phyloP scores from a whole-genome alignment of 305 asterid species.

The Petunia hybrid region DNA sequence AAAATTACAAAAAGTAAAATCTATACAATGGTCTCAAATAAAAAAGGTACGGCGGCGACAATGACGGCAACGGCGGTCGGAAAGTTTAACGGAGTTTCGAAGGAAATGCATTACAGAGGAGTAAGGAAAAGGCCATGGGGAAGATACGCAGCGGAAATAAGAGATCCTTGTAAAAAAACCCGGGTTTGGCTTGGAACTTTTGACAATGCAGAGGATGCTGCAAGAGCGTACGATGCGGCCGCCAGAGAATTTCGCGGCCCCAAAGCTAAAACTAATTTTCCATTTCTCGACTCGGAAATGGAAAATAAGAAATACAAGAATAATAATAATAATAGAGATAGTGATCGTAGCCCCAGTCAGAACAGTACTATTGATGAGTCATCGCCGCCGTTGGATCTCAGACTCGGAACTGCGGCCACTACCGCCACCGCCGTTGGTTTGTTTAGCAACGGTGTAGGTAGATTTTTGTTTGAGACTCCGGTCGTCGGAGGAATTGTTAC shows the following conservation, averaged over 20 bases:
- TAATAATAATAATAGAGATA: no score
- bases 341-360: background rate
- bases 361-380: conserved; percentile 21
- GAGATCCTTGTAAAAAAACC: conserved; percentile 47
- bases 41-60: background rate
- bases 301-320: no score
- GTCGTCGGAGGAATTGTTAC: background rate
- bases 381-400: conserved; percentile 6
- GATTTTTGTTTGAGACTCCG: background rate
- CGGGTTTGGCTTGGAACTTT: conserved; percentile 57
- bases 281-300: background rate
- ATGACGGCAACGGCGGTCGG: background rate
- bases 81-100: background rate
- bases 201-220: conserved; percentile 58
- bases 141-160: conserved; percentile 52
- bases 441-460: background rate
- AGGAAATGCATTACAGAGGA: conserved; percentile 49
- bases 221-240: conserved; percentile 53
- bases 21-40: background rate
- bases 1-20: background rate
- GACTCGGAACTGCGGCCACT: background rate
- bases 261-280: conserved; percentile 24
- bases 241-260: conserved; percentile 31
- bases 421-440: background rate
- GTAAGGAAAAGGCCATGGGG: conserved; percentile 59